Evolutionary conservation across 2,329 filamentous ascomycete species (phyloP).

Genomic region (Alternaria conjuncta): DNA sequence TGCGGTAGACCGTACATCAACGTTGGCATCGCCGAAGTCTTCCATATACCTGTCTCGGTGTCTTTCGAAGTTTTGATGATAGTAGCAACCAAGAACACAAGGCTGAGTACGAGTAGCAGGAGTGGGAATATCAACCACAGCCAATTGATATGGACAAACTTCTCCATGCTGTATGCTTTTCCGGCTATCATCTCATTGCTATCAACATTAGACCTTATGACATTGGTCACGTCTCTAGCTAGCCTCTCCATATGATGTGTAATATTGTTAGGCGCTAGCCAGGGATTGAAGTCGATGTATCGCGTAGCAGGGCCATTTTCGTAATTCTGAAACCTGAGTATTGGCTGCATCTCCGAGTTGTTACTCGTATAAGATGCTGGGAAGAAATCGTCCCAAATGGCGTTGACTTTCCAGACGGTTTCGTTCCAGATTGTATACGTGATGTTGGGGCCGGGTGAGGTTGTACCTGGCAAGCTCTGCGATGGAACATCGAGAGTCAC

Average conservation of each 20-base stretch:
- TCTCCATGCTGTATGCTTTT: conserved; percentile 17
- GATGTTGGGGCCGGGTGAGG: neutral
- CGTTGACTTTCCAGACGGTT: neutral
- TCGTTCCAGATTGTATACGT: neutral
- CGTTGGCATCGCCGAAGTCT: conserved; percentile 34
- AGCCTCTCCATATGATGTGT: conserved; percentile 27
- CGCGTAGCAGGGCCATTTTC: too few relatives aligned
- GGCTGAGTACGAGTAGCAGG: conserved; percentile 20
- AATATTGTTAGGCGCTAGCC: conserved; percentile 29
- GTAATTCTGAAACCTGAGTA: too few relatives aligned
- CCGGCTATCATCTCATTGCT: conserved; percentile 9
- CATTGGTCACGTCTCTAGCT: conserved; percentile 25
- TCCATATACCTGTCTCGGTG: conserved; percentile 27
- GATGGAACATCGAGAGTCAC: too few relatives aligned
- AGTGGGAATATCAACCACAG: conserved; percentile 16
- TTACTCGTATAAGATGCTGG: too few relatives aligned
- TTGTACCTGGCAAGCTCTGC: neutral
- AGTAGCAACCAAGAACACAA: conserved; percentile 33
- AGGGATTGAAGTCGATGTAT: neutral
- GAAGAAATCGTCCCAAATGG: too few relatives aligned
- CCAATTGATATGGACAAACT: conserved; percentile 26
- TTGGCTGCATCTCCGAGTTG: too few relatives aligned
- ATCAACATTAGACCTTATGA: conserved; percentile 18
- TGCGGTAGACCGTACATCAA: conserved; percentile 30
- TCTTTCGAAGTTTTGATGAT: conserved; percentile 4